Percentiles rank a stretch among this genome's conserved stretches.
These are phyloP conservation scores for Epichloe brachyelytri DNA, from an alignment of 2,329 filamentous ascomycete species.

Conservation along the genomic window DNA sequence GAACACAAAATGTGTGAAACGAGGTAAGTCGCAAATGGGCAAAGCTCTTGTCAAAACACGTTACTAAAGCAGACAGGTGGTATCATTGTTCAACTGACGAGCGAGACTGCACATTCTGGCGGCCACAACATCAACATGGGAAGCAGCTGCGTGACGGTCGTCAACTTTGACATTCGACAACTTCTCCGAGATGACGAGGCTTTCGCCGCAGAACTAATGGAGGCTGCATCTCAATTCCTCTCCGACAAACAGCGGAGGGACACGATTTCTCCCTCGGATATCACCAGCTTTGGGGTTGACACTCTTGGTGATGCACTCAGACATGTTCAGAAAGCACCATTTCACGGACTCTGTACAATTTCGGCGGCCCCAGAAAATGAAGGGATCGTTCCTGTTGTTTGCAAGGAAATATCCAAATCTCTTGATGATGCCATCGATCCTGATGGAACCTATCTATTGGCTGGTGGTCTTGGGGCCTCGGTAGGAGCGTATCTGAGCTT, in stretches of 20 bases:
- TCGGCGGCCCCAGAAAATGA: constrained; percentile 4
- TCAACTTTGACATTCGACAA: constrained; percentile 21
- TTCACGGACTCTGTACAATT: constrained; percentile 13
- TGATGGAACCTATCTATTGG: constrained; percentile 38
- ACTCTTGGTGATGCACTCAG: constrained; percentile 15
- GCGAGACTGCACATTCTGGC: constrained; percentile 11
- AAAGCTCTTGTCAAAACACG: neutral
- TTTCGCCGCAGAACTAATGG: constrained; percentile 18
- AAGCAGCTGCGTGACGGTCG: constrained; percentile 13
- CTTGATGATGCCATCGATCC: constrained; percentile 20
- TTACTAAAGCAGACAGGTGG: constrained; percentile 14
- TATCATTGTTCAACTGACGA: constrained; percentile 19
- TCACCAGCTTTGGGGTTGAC: constrained; percentile 10
- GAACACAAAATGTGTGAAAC: constrained; percentile 22
- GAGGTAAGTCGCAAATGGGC: constrained; percentile 16
- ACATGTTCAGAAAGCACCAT: constrained; percentile 14
- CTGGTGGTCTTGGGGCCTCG: constrained; percentile 46
- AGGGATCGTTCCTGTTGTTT: constrained; percentile 12
- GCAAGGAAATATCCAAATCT: constrained; percentile 10
- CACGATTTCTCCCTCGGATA: too few relatives aligned
- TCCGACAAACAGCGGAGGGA: neutral
- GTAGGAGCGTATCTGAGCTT: constrained; percentile 37
- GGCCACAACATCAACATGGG: neutral
- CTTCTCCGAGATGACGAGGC: constrained; percentile 20
- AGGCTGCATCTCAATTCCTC: constrained; percentile 7